Base-by-base conservation (phyloP, 371 early-diverging fungal genomes). In the Vairimorpha necatrix region DNA sequence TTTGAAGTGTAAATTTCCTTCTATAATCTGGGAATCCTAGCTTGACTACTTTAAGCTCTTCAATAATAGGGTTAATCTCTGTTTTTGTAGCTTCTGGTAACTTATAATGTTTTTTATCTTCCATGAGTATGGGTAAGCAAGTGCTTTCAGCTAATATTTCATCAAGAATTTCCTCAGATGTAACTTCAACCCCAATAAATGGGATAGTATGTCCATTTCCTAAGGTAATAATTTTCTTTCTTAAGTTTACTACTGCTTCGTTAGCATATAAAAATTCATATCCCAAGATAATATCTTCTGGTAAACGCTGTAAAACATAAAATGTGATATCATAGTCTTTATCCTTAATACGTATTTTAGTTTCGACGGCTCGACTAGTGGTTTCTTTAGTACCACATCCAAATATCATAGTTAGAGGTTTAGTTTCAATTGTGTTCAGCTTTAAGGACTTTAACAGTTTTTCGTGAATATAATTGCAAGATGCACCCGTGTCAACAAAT, bases 1-100 rank as follows among this genome's bases (percentile, higher is more conserved):
- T 60, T 60, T 58, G 28, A 36, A 81, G 32, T 22, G 47, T 78
- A 61, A 69, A 74, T n/a, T 39, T 26, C 46, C 72, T 78, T 14
- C 4, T 32, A 54, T n/a, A 50, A 63, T 80, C 65, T 47, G 79
- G 77, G 11, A 79, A 56, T 7, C 2, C 26, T 56, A 66, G 36
- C 42, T 63, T n/a, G 7, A 9, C 24, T 18, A 33, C 16, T 26
- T 32, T 24, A 42, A 42, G 42, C 16, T 42, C 42, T 67, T 46
- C 33, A 18, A 46, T 18, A 11, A 36, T 39, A 13, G 6, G 9
- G 9, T 14, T 26, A 11, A 20, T 6, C 22, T 54, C 56, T 42
- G 42, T 16, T 42, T 42, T 11, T 42, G 16, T 42, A 42, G 42
- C 7, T 7, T 42, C 16, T 42, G 16, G 16, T 42, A 11, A 16